Percentiles rank a stretch among this genome's conserved stretches.
Conservation (phyloP, 1,284 basidiomycete genomes). For the Coriolopsis trogii region DNA sequence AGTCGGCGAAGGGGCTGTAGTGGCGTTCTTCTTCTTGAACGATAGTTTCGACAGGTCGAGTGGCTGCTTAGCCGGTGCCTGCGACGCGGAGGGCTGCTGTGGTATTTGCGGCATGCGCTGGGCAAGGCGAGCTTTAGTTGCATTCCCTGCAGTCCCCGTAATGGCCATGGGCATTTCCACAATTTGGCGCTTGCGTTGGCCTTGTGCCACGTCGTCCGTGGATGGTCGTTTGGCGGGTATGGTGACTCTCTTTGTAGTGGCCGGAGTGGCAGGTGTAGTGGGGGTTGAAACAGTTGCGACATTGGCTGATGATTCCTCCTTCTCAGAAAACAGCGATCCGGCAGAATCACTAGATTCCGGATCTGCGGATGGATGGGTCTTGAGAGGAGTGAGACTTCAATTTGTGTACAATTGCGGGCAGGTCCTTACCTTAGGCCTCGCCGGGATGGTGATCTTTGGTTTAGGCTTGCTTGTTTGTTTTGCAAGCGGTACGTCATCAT, state of each 20-base stretch:
- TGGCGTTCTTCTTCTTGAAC: conserved; percentile 29
- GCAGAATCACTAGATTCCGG: conserved; percentile 8
- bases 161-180: conserved; percentile 25
- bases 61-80: background rate
- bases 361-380: background rate
- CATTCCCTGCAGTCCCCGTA: conserved; percentile 20
- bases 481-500: conserved; percentile 10
- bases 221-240: conserved; percentile 19
- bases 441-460: background rate
- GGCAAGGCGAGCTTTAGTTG: conserved; percentile 29
- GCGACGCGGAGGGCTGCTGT: background rate
- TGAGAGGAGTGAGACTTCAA: too few relatives aligned
- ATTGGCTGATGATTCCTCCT: conserved; percentile 21
- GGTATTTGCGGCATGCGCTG: conserved; percentile 10
- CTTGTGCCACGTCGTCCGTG: conserved; percentile 4
- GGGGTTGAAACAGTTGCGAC: conserved; percentile 11
- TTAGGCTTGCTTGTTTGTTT: conserved; percentile 9
- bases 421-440: background rate
- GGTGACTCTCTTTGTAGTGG: background rate
- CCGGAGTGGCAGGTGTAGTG: background rate
- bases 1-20: conserved; percentile 5
- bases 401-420: background rate
- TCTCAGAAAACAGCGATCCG: conserved; percentile 28
- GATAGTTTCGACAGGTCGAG: conserved; percentile 14
- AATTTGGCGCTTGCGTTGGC: conserved; percentile 22